Evolutionary conservation across 345 rosid genomes (phyloP).

Genomic region (Euclidium syriacum): DNA sequence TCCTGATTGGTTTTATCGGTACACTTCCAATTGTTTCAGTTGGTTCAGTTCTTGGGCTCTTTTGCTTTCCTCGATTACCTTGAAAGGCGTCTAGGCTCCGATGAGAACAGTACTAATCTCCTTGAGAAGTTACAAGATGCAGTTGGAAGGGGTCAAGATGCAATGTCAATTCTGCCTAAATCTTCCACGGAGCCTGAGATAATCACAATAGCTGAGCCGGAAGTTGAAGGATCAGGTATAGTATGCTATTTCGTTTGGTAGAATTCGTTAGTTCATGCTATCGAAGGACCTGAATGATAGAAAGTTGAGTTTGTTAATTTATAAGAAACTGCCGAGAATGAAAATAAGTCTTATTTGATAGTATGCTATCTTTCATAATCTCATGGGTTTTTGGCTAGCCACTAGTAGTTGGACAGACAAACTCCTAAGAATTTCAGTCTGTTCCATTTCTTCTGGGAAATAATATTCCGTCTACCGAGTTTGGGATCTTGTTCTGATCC

Average conservation of each 20-base stretch:
- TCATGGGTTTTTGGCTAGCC: conserved; percentile 11
- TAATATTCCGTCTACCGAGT: background rate
- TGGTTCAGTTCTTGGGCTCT: conserved; percentile 72
- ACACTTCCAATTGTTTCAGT: conserved; percentile 39
- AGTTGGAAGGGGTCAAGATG: conserved; percentile 93
- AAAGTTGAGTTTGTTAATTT: background rate
- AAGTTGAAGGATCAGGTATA: conserved; percentile 64
- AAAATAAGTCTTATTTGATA: background rate
- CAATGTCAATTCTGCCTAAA: conserved; percentile 69
- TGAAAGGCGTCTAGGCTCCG: conserved; percentile 73
- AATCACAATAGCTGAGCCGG: conserved; percentile 84
- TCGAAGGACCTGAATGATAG: conserved; percentile 1
- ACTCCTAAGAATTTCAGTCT: background rate
- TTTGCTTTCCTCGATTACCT: conserved; percentile 89
- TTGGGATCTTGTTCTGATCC: conserved; percentile 16
- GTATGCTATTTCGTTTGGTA: conserved; percentile 19
- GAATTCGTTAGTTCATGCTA: conserved; percentile 2
- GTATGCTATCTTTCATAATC: conserved; percentile 2
- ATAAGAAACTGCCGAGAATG: conserved; percentile 1
- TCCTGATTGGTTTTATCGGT: background rate
- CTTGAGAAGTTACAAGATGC: conserved; percentile 97
- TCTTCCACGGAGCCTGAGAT: conserved; percentile 68
- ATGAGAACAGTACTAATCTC: conserved; percentile 66
- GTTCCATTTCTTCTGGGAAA: background rate
- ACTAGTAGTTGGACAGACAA: conserved; percentile 13